Evolutionary conservation across 306 rosid genomes (phyloP).

Genomic region (Rubus idaeus): DNA sequence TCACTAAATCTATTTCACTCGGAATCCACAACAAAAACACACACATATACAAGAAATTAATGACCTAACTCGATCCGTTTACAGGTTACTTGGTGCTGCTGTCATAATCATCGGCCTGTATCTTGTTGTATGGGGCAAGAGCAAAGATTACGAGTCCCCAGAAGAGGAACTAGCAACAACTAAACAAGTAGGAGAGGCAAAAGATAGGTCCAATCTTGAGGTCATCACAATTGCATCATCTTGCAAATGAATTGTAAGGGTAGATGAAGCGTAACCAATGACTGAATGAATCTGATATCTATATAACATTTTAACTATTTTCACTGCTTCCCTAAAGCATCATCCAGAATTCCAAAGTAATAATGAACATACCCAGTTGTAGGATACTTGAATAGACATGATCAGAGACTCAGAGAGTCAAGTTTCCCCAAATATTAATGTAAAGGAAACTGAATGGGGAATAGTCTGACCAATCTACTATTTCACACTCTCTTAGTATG

Average conservation of each 20-base stretch:
- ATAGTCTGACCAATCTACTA: too few relatives aligned
- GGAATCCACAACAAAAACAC: background rate
- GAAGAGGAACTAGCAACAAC: conserved; percentile 30
- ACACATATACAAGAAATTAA: background rate
- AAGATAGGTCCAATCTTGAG: conserved; percentile 35
- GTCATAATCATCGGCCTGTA: conserved; percentile 64
- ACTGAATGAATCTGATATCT: background rate
- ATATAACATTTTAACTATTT: conserved; percentile 1
- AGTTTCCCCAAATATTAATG: background rate
- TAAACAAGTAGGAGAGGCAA: conserved; percentile 28
- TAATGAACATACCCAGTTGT: conserved; percentile 20
- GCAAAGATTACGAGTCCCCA: conserved; percentile 52
- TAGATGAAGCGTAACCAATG: conserved; percentile 22
- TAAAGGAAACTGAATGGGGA: background rate
- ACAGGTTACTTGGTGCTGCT: conserved; percentile 69
- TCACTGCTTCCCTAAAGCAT: background rate
- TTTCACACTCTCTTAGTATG: background rate
- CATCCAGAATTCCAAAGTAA: conserved; percentile 4
- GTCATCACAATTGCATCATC: conserved; percentile 24
- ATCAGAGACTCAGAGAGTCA: background rate
- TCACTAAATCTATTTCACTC: background rate
- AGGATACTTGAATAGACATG: conserved; percentile 16
- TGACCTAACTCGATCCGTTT: conserved; percentile 10
- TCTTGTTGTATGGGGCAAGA: conserved; percentile 85
- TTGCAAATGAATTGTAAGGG: conserved; percentile 21